These are phyloP conservation scores for Suillus sp. DNA, from an alignment of 768 basidiomycete species.

Conservation along the genomic window DNA sequence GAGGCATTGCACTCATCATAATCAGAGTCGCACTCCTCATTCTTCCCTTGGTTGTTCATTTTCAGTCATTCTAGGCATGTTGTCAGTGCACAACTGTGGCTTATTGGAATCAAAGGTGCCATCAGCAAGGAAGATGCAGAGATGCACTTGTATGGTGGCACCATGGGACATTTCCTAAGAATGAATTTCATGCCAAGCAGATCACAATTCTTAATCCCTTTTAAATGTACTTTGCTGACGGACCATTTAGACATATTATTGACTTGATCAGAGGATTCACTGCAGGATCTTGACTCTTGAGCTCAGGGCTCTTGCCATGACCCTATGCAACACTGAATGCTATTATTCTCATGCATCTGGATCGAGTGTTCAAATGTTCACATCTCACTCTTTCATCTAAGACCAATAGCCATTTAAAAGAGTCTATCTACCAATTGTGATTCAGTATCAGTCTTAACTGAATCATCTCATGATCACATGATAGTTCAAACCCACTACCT, in stretches of 20 bases:
- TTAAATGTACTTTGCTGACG: neutral
- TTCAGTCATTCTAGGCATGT: constrained; percentile 23
- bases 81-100: constrained; percentile 20
- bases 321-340: too few species aligned
- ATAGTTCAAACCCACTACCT: too few species aligned
- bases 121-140: constrained; percentile 14
- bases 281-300: too few species aligned
- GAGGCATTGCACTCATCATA: constrained; percentile 9
- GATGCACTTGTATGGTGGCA: constrained; percentile 19
- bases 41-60: constrained; percentile 11
- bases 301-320: too few species aligned
- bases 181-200: constrained; percentile 21
- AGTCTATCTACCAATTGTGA: too few species aligned
- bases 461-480: too few species aligned
- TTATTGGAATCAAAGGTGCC: constrained; percentile 26
- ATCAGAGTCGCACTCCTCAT: constrained; percentile 10
- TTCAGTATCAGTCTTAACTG: too few species aligned
- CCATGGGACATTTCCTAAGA: constrained; percentile 13
- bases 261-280: too few species aligned
- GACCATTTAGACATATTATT: neutral
- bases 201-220: constrained; percentile 15
- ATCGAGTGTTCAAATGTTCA: too few species aligned
- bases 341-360: too few species aligned
- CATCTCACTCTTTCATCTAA: too few species aligned
- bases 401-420: too few species aligned